A percentile compares a stretch with the other conserved stretches of the same genome.
Conservation (phyloP, 805 yeast genomes). For the Teunomyces pallodes region DNA sequence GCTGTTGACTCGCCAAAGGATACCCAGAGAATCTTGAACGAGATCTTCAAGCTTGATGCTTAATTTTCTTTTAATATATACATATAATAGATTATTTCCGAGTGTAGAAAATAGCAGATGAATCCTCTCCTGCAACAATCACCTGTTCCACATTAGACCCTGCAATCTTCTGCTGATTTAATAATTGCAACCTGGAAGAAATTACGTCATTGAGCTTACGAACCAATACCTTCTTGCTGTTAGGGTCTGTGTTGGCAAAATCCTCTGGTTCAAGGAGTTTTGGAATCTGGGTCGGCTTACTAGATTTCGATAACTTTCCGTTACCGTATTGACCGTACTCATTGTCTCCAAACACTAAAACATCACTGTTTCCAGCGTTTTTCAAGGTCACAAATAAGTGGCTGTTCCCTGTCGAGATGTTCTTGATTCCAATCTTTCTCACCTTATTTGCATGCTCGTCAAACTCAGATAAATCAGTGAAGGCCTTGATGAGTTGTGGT, state of each 20-base stretch:
- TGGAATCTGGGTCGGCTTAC: slow-evolving; percentile 55
- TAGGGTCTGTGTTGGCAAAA: slow-evolving; percentile 12
- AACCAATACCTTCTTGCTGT: slow-evolving; percentile 23
- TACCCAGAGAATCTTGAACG: slow-evolving; percentile 81
- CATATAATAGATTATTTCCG: slow-evolving; percentile 10
- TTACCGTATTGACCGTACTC: slow-evolving; percentile 81
- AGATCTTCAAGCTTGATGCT: slow-evolving; percentile 59
- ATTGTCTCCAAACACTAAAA: slow-evolving; percentile 82
- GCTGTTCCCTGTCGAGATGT: slow-evolving; percentile 60
- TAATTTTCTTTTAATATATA: slow-evolving; percentile 5
- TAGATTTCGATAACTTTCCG: slow-evolving; percentile 63
- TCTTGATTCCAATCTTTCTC: slow-evolving; percentile 46
- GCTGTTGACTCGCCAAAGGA: slow-evolving; percentile 88
- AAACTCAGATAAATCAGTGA: slow-evolving; percentile 51
- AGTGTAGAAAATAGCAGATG: slow-evolving; percentile 64
- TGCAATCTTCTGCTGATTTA: slow-evolving; percentile 3
- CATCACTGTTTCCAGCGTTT: slow-evolving; percentile 52
- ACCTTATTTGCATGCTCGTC: slow-evolving; percentile 44
- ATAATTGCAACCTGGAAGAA: slow-evolving; percentile 46
- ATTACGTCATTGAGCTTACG: slow-evolving; percentile 32
- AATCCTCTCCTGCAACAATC: slow-evolving; percentile 58
- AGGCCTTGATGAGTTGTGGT: slow-evolving; percentile 57
- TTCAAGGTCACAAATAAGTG: slow-evolving; percentile 61
- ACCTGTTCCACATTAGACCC: slow-evolving; percentile 46
- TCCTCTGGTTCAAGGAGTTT: slow-evolving; percentile 55